Evolutionary conservation across 306 rosid genomes (phyloP).

Genomic region (Begonia peltatifolia): DNA sequence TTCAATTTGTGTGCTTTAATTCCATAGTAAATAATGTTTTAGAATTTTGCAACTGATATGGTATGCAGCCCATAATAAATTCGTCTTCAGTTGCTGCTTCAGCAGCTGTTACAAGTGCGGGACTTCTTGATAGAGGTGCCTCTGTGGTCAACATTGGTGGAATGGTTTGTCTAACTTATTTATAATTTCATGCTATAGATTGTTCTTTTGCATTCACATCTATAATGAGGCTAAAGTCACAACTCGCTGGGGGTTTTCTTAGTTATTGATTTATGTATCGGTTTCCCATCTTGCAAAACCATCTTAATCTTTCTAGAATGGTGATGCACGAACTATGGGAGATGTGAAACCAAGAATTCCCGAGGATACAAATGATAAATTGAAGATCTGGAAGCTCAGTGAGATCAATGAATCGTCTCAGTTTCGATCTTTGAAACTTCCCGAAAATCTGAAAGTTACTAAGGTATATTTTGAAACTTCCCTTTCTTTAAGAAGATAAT

Average conservation of each 20-base stretch:
- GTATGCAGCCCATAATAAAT: constrained; percentile 56
- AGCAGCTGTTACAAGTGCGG: constrained; percentile 50
- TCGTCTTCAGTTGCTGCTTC: constrained; percentile 55
- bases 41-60: constrained; percentile 6
- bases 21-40: constrained; percentile 4
- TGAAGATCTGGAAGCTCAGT: constrained; percentile 93
- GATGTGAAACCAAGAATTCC: constrained; percentile 90
- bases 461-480: constrained; percentile 28
- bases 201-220: background rate
- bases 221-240: no score
- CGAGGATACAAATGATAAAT: constrained; percentile 89
- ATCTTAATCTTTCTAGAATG: constrained; percentile 45
- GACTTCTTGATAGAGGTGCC: constrained; percentile 60
- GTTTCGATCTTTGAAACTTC: constrained; percentile 80
- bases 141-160: constrained; percentile 53
- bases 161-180: constrained; percentile 45
- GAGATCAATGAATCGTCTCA: constrained; percentile 81
- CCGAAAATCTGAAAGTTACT: constrained; percentile 61
- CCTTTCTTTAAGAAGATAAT: no score
- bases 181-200: constrained; percentile 1
- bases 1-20: constrained; percentile 1
- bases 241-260: no score
- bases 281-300: constrained; percentile 4
- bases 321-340: constrained; percentile 69
- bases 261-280: no score